Conservation (phyloP, 805 yeast genomes). For the Starmerella vaccinii region DNA sequence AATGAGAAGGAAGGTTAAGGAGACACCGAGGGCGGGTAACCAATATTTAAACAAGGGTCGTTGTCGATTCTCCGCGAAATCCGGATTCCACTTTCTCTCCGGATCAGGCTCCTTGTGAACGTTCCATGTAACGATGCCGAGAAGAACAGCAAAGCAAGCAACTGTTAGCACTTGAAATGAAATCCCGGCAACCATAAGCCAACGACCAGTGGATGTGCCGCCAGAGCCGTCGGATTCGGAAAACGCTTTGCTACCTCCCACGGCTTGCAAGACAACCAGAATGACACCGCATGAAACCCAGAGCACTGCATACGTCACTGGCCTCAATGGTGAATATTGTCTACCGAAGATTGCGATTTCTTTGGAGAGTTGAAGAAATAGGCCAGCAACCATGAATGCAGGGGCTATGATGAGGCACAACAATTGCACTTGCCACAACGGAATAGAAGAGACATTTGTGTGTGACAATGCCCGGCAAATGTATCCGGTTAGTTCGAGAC, state of each 20-base stretch:
- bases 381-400: conserved; percentile 73
- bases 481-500: conserved; percentile 60
- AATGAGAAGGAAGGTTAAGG: conserved; percentile 46
- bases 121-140: conserved; percentile 34
- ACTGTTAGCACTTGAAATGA: conserved; percentile 66
- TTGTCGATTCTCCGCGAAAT: conserved; percentile 16
- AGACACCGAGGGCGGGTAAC: conserved; percentile 26
- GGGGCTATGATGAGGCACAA: conserved; percentile 69
- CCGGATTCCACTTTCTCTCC: conserved; percentile 18
- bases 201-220: conserved; percentile 40
- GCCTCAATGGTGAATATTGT: conserved; percentile 41
- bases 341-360: conserved; percentile 52
- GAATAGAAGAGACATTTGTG: conserved; percentile 29
- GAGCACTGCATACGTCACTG: conserved; percentile 51
- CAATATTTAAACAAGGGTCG: conserved; percentile 23
- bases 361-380: conserved; percentile 63
- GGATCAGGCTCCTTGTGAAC: conserved; percentile 7
- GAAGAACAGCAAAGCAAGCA: conserved; percentile 46
- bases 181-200: conserved; percentile 68
- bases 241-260: conserved; percentile 62
- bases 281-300: conserved; percentile 58
- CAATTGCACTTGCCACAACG: conserved; percentile 52
- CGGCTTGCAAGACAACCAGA: conserved; percentile 57
- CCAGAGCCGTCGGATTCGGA: conserved; percentile 36
- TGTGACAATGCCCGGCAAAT: conserved; percentile 45